phyloP scores from a whole-genome alignment of 331 rosid species.

The Arachis monticola region DNA sequence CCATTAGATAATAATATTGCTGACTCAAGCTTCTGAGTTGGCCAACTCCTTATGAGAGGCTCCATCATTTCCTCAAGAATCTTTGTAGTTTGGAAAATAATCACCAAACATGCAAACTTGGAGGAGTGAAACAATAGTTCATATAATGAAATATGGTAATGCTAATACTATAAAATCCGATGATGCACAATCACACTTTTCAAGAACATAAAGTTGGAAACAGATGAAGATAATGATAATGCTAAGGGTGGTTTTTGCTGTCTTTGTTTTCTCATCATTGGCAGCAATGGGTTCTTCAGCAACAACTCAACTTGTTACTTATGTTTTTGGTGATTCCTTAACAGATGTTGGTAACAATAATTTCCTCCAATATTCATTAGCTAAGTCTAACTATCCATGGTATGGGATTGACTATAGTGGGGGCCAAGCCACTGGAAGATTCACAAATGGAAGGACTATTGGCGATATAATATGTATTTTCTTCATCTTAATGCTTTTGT shows the following conservation, averaged over 20 bases:
- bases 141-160: neutral
- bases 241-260: constrained; percentile 30
- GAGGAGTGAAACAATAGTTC: constrained; percentile 38
- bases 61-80: constrained; percentile 1
- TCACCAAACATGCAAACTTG: constrained; percentile 61
- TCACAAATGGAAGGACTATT: constrained; percentile 87
- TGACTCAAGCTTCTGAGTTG: constrained; percentile 50
- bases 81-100: constrained; percentile 47
- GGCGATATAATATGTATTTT: constrained; percentile 75
- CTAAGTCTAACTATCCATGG: constrained; percentile 80
- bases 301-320: constrained; percentile 48
- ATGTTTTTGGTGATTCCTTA: constrained; percentile 76
- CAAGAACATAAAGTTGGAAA: constrained; percentile 24
- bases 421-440: constrained; percentile 82
- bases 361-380: constrained; percentile 72
- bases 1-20: constrained; percentile 25
- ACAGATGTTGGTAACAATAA: constrained; percentile 93
- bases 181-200: neutral
- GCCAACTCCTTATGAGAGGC: constrained; percentile 57
- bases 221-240: constrained; percentile 21
- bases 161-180: constrained; percentile 35
- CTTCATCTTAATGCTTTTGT: neutral
- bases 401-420: constrained; percentile 81
- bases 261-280: constrained; percentile 25
- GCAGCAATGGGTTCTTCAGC: constrained; percentile 38